phyloP scores from a whole-genome alignment of 805 yeast genomes.

The Yarrowia divulgata region DNA sequence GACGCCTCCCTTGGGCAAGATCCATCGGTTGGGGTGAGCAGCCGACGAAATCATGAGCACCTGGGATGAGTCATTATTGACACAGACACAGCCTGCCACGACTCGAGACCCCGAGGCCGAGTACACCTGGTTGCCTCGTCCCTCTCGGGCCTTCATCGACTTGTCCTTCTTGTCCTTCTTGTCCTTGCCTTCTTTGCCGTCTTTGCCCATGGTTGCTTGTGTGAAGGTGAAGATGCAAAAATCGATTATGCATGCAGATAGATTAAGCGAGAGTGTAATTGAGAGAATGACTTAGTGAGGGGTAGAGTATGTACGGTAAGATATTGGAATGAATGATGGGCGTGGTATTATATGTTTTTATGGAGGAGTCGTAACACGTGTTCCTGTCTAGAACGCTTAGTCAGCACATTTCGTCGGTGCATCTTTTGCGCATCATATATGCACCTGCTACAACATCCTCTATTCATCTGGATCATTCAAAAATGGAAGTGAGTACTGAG shows the following conservation, averaged over 20 bases:
- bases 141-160: conserved; percentile 51
- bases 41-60: conserved; percentile 83
- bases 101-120: conserved; percentile 75
- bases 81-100: conserved; percentile 91
- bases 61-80: conserved; percentile 62
- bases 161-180: conserved; percentile 36
- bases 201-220: conserved; percentile 1
- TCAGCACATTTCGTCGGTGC: background rate
- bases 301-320: background rate
- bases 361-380: background rate
- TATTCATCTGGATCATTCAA: background rate
- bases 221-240: background rate
- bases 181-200: background rate
- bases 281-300: background rate
- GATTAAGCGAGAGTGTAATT: background rate
- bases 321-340: background rate
- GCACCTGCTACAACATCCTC: background rate
- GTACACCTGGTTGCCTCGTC: conserved; percentile 55
- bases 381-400: too few relatives aligned
- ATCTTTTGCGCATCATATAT: background rate
- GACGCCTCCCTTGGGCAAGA: conserved; percentile 94
- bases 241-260: conserved; percentile 21
- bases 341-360: too few relatives aligned
- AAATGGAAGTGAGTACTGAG: conserved; percentile 19
- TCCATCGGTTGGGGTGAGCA: conserved; percentile 75